phyloP scores from a whole-genome alignment of 768 basidiomycete genomes.

The Pisolithus marmoratus region DNA sequence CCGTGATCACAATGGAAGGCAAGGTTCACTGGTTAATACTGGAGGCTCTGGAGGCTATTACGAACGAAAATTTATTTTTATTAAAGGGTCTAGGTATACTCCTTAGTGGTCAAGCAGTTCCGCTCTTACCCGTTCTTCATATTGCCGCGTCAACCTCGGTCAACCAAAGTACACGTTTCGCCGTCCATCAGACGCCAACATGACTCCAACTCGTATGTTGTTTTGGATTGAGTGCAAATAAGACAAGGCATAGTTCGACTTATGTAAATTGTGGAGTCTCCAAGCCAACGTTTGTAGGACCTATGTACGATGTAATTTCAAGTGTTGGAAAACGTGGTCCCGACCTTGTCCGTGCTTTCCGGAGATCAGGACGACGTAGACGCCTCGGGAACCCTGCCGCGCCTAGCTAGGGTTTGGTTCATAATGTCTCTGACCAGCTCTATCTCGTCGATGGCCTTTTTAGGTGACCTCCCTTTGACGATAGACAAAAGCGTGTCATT shows the following conservation, averaged over 20 bases:
- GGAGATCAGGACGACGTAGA: not conserved
- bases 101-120: too few species aligned
- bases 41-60: slow-evolving; percentile 53
- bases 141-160: too few species aligned
- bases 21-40: slow-evolving; percentile 68
- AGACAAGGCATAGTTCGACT: too few species aligned
- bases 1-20: slow-evolving; percentile 47
- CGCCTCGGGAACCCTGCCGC: not conserved
- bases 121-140: too few species aligned
- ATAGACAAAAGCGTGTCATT: not conserved
- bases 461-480: not conserved
- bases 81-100: slow-evolving; percentile 18
- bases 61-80: slow-evolving; percentile 42
- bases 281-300: too few species aligned
- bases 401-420: not conserved
- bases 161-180: too few species aligned
- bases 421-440: not conserved
- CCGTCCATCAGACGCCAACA: too few species aligned
- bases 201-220: too few species aligned
- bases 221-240: too few species aligned
- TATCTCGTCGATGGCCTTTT: not conserved
- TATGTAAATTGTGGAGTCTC: too few species aligned
- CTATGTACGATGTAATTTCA: not conserved
- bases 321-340: not conserved
- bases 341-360: too few species aligned